Percentiles rank a stretch among this genome's conserved stretches.
phyloP scores from a whole-genome alignment of 1,139 yeast species.

The Blastobotrys proliferans region DNA sequence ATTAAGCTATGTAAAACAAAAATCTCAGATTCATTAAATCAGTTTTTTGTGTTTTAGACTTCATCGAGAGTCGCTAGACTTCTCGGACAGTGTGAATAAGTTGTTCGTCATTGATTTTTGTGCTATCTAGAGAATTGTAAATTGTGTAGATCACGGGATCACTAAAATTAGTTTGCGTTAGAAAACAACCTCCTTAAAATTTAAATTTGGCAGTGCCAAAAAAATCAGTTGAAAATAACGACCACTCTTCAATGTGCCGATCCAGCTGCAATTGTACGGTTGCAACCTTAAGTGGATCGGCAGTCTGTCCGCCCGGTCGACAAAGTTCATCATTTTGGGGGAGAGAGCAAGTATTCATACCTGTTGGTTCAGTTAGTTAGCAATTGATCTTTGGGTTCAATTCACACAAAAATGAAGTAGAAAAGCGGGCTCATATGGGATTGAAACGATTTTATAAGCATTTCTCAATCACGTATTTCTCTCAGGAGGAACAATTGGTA shows the following conservation, averaged over 20 bases:
- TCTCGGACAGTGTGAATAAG: slow-evolving; percentile 37
- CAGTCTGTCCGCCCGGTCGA: slow-evolving; percentile 37
- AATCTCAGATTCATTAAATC: slow-evolving; percentile 36
- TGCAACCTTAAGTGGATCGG: slow-evolving; percentile 5
- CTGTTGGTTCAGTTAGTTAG: neutral
- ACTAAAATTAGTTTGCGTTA: too few species aligned
- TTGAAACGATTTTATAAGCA: slow-evolving; percentile 24
- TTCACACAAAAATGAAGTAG: neutral
- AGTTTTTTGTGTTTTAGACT: slow-evolving; percentile 25
- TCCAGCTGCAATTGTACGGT: slow-evolving; percentile 31
- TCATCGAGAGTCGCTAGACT: slow-evolving; percentile 26
- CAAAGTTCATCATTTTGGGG: slow-evolving; percentile 26
- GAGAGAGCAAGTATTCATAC: neutral
- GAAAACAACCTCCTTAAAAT: too few species aligned
- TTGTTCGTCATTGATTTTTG: slow-evolving; percentile 28
- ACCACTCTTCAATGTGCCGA: slow-evolving; percentile 28
- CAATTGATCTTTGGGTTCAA: neutral
- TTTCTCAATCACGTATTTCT: slow-evolving; percentile 23
- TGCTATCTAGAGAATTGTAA: neutral
- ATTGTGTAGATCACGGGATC: neutral
- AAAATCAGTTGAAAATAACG: too few species aligned
- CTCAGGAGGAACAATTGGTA: slow-evolving; percentile 35
- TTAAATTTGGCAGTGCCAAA: too few species aligned
- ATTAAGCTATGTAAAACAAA: neutral
- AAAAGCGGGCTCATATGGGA: slow-evolving; percentile 29